Percentiles rank a stretch among this genome's conserved stretches.
Conservation (phyloP, 106 monocot species). For the Phalaenopsis equestris region DNA sequence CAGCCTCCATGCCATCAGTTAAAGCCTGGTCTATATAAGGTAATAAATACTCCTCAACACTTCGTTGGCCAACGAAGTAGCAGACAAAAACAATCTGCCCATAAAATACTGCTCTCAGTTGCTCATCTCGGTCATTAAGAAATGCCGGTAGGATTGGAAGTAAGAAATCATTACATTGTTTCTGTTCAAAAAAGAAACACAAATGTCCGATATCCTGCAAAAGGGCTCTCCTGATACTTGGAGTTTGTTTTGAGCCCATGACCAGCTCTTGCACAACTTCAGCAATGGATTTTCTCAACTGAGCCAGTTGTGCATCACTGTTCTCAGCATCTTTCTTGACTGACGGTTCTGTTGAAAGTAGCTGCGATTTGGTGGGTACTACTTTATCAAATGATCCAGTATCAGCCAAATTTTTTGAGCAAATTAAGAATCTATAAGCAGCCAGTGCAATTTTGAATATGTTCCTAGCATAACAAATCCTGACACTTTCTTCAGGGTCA, state of each 20-base stretch:
- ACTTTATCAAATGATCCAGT: constrained; percentile 27
- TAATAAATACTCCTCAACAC: constrained; percentile 91
- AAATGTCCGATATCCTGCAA: constrained; percentile 72
- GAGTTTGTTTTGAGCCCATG: constrained; percentile 90
- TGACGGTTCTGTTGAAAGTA: constrained; percentile 18
- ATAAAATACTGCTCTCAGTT: constrained; percentile 78
- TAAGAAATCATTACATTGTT: constrained; percentile 88
- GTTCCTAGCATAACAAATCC: constrained; percentile 95
- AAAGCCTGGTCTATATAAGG: constrained; percentile 93
- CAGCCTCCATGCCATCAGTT: constrained; percentile 77
- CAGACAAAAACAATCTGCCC: constrained; percentile 82
- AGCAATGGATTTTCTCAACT: constrained; percentile 68
- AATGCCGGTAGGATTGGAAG: constrained; percentile 94
- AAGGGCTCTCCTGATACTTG: constrained; percentile 88
- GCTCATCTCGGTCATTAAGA: constrained; percentile 92
- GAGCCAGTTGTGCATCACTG: constrained; percentile 35
- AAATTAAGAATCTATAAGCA: constrained; percentile 67
- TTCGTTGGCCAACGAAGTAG: constrained; percentile 87
- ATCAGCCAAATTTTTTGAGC: constrained; percentile 32
- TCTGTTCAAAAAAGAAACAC: constrained; percentile 91
- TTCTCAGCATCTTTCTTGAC: constrained; percentile 26
- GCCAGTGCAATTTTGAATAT: constrained; percentile 88
- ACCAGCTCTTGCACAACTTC: constrained; percentile 95
- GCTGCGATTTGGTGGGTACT: constrained; percentile 12
- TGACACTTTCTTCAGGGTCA: constrained; percentile 97